A percentile compares a stretch with the other conserved stretches of the same genome.
phyloP scores from a whole-genome alignment of 2,329 filamentous ascomycete species.

The Mariannaea elegans region DNA sequence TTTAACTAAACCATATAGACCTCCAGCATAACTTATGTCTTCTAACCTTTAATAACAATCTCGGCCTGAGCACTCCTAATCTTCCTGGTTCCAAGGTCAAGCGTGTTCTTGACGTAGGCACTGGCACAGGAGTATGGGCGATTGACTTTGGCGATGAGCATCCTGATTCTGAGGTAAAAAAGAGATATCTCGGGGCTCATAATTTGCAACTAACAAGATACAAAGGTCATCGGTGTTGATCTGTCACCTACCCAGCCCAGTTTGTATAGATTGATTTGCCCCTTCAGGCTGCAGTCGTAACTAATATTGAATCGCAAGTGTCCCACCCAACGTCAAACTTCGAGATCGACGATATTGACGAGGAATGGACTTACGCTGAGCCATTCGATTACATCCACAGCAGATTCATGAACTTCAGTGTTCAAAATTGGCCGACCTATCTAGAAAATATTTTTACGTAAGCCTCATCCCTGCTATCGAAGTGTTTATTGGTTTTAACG shows the following conservation, averaged over 20 bases:
- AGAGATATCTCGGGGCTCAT: too few relatives aligned
- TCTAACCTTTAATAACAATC: background rate
- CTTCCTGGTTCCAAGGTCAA: background rate
- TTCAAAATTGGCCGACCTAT: slow-evolving; percentile 17
- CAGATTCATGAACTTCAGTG: slow-evolving; percentile 25
- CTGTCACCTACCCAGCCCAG: slow-evolving; percentile 12
- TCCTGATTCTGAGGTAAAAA: background rate
- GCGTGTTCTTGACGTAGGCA: slow-evolving; percentile 6
- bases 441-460: slow-evolving; percentile 21
- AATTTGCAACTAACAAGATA: too few relatives aligned
- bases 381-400: slow-evolving; percentile 27
- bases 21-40: slow-evolving; percentile 10
- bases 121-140: slow-evolving; percentile 7
- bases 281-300: background rate
- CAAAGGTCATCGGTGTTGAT: slow-evolving; percentile 16
- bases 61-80: slow-evolving; percentile 1
- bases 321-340: slow-evolving; percentile 19
- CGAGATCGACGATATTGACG: slow-evolving; percentile 23
- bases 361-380: slow-evolving; percentile 18
- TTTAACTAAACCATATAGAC: background rate
- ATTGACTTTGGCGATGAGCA: slow-evolving; percentile 13
- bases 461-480: background rate
- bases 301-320: slow-evolving; percentile 1
- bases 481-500: background rate
- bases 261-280: background rate